Evolutionary conservation across 2,329 filamentous ascomycete genomes (phyloP).

Genomic region (Magnaporthiopsis incrustans): DNA sequence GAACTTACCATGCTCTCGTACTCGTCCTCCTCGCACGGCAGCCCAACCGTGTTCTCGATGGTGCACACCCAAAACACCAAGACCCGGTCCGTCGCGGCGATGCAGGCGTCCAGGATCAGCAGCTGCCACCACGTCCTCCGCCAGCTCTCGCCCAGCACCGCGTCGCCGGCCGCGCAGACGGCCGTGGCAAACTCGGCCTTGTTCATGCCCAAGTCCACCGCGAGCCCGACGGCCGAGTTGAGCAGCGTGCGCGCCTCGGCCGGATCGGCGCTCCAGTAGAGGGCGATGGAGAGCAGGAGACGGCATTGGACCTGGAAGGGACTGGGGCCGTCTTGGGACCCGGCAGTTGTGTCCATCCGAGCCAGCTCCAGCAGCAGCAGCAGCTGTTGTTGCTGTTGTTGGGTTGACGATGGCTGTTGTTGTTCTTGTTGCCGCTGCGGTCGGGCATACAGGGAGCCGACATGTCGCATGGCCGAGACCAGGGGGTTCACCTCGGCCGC

Average conservation of each 20-base stretch:
- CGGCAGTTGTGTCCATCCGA: background rate
- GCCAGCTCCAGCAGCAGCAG: background rate
- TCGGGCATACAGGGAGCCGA: background rate
- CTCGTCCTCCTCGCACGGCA: conserved; percentile 58
- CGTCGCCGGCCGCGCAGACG: conserved; percentile 36
- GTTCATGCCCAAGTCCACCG: conserved; percentile 54
- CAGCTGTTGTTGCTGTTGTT: background rate
- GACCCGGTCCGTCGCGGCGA: conserved; percentile 21
- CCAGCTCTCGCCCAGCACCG: conserved; percentile 47
- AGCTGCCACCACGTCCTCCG: conserved; percentile 68
- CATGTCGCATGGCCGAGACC: background rate
- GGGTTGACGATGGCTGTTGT: background rate
- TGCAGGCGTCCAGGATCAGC: conserved; percentile 50
- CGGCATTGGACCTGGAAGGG: conserved; percentile 27
- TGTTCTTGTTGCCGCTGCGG: too few species aligned
- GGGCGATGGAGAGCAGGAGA: conserved; percentile 26
- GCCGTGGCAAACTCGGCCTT: conserved; percentile 40
- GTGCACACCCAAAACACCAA: conserved; percentile 22
- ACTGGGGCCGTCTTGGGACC: conserved; percentile 1
- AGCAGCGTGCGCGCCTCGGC: conserved; percentile 20
- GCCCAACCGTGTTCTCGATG: conserved; percentile 43
- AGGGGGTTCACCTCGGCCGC: background rate
- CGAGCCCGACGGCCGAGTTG: conserved; percentile 46
- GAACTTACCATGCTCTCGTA: conserved; percentile 33
- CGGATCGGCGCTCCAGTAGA: conserved; percentile 24